Base-by-base conservation (phyloP, 352 stramenopile genomes). In the Phytophthora colocasiae region DNA sequence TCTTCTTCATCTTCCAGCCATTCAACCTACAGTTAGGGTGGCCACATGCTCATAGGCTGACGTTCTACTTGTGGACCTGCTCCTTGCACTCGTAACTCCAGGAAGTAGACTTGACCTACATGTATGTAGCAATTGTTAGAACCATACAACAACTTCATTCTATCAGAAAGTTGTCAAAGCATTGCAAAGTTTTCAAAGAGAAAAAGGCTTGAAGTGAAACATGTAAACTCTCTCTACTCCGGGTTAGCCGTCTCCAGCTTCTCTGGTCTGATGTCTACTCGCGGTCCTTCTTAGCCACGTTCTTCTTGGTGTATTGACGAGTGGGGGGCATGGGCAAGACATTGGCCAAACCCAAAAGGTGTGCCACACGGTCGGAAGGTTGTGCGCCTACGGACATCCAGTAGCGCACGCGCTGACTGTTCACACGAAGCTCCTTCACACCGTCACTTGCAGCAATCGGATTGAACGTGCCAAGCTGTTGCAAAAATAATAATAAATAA, bases 11-110 rank as follows among this genome's bases (percentile, higher is more conserved):
- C 22, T 22, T 22, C 22, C 1, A 22, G 22, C 22, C 96, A 63
- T 98, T 99, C 81, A 99, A 99, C 76, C 85, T 99, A 63, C 96
- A 99, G 83, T 96, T 98, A 98, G 72, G 96, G 96, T 53, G 96
- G 96, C 52, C 83, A 97, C 43, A 92, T 99, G 65, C 82, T 99
- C 63, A 98, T 95, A 69, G 97, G 96, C 49, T 96, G 96, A 69
- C 96, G 97, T 51, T 90, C 83, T 0, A 56, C 22, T 22, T 2
- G 22, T 22, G 22, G 22, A 22, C 2, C 19, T 19, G 19, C 19
- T 19, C 19, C 86, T 50, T 85, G 88, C 46, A 76, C 77, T n/a
- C 82, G 84, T 53, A 61, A 66, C 6, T 63, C 69, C 47, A 82
- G 73, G 57, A 87, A 84, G 69, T 73, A 89, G 66, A 64, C 64